phyloP scores from a whole-genome alignment of 139 green algal genomes.

The Chlamydomonas incerta region DNA sequence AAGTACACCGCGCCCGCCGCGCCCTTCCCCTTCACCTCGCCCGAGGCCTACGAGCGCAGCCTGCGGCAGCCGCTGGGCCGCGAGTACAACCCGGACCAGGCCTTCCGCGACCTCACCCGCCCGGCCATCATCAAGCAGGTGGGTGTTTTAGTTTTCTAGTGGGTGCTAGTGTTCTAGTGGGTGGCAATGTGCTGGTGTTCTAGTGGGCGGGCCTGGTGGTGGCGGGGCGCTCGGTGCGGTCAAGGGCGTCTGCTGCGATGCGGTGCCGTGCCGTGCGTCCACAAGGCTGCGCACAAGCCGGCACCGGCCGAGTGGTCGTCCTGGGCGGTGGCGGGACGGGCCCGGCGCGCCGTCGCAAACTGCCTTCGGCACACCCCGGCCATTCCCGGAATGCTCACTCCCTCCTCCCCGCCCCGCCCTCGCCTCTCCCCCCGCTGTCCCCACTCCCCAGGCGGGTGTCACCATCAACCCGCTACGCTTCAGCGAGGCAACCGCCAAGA shows the following conservation, averaged over 20 bases:
- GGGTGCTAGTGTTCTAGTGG: neutral
- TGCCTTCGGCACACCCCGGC: too few species aligned
- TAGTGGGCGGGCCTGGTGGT: too few species aligned
- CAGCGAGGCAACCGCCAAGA: conserved; percentile 45
- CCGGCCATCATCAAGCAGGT: conserved; percentile 77
- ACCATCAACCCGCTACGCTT: conserved; percentile 78
- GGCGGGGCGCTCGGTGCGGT: too few species aligned
- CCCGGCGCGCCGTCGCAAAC: too few species aligned
- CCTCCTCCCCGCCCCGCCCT: neutral
- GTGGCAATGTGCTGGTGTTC: too few species aligned
- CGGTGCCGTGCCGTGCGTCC: too few species aligned
- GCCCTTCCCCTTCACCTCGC: conserved; percentile 78
- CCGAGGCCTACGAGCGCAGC: conserved; percentile 62
- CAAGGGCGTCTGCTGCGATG: neutral
- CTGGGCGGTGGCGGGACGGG: too few species aligned
- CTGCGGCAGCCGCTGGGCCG: conserved; percentile 87
- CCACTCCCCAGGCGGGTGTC: conserved; percentile 62
- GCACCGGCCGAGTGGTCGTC: neutral
- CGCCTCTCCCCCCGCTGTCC: neutral
- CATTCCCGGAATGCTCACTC: too few species aligned
- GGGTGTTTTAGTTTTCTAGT: conserved; percentile 50
- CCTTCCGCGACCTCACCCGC: conserved; percentile 84
- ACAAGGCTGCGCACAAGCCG: neutral
- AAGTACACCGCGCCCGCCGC: conserved; percentile 72
- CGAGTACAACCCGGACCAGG: conserved; percentile 91